Evolutionary conservation across 305 asterid genomes (phyloP), one percentile per base, ranked within the genome.

Genomic region (Striga hermonthica): DNA sequence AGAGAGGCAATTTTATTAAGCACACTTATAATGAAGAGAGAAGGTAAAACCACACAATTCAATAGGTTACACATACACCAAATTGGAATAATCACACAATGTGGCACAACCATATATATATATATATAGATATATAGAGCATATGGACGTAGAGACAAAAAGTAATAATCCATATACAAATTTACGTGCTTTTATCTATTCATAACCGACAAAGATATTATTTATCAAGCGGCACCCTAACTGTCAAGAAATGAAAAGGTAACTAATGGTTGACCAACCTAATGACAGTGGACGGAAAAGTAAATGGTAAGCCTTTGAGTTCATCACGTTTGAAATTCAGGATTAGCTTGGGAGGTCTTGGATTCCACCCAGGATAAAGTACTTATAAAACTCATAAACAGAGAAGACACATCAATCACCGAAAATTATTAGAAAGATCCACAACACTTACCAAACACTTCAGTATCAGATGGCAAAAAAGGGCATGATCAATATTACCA

Each of bases 231-330:
- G 16, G 22, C 59, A 28, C 31, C 28, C 54, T 15, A 60, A 38
- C 45, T 57, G 65, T 41, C 14, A 52, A 41, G 40, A n/a, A 50
- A 69, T 63, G 40, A 8, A 53, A 77, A 36, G 31, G 49, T 74
- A 52, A 60, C 16, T 67, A 37, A 72, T 43, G 62, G 38, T 57
- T 47, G 36, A 68, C 62, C 61, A 67, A 91, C 98, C 98, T 85
- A 73, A 88, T 78, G 56, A 87, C 80, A 41, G 87, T 71, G 4
- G 92, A 73, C 59, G 98, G 98, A 62, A 91, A 89, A 53, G 85
- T 80, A 76, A 91, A 91, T 7, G 98, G 96, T 72, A 91, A 79
- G 70, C 98, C 96, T 63, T 79, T 81, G 74, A 91, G 95, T 66
- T 86, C 90, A 76, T 91, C 98, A 6, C 96, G 96, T 62, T 80